Evolutionary conservation across 2,329 filamentous ascomycete genomes (phyloP).

Genomic region (Dendryphion nanum): DNA sequence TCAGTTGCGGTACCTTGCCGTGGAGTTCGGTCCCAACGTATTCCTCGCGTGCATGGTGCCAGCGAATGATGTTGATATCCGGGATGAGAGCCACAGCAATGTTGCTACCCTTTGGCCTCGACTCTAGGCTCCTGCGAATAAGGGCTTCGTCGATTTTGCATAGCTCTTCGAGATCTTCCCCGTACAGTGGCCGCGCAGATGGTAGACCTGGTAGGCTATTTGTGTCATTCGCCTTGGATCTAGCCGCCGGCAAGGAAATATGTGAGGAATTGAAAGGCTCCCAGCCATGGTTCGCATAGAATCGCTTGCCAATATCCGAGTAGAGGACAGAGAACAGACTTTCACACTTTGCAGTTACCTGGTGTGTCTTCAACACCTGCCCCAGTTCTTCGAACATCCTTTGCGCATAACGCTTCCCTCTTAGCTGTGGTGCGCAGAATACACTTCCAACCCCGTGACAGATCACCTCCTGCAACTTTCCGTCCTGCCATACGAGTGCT

Average conservation of each 20-base stretch:
- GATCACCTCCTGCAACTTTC: slow-evolving; percentile 55
- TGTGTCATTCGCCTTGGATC: slow-evolving; percentile 10
- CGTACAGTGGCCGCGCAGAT: slow-evolving; percentile 50
- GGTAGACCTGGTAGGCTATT: slow-evolving; percentile 13
- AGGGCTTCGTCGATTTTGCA: slow-evolving; percentile 64
- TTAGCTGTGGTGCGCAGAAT: slow-evolving; percentile 66
- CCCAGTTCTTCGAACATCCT: slow-evolving; percentile 74
- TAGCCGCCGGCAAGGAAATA: slow-evolving; percentile 58
- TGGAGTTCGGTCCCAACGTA: slow-evolving; percentile 69
- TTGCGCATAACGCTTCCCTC: slow-evolving; percentile 73
- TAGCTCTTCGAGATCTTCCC: slow-evolving; percentile 60
- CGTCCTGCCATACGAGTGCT: slow-evolving; percentile 46
- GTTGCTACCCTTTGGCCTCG: slow-evolving; percentile 40
- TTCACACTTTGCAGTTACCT: slow-evolving; percentile 40
- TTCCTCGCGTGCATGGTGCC: slow-evolving; percentile 80
- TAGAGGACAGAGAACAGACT: slow-evolving; percentile 74
- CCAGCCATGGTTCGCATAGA: slow-evolving; percentile 80
- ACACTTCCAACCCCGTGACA: slow-evolving; percentile 78
- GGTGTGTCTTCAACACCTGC: slow-evolving; percentile 52
- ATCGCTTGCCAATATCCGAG: slow-evolving; percentile 76
- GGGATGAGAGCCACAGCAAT: slow-evolving; percentile 66
- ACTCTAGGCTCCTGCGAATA: slow-evolving; percentile 55
- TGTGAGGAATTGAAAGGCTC: slow-evolving; percentile 70
- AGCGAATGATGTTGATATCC: slow-evolving; percentile 65
- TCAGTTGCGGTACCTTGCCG: slow-evolving; percentile 56